These are phyloP conservation scores for Chrysanthemum makinoi DNA, from an alignment of 129 eudicot species.

Conservation along the genomic window DNA sequence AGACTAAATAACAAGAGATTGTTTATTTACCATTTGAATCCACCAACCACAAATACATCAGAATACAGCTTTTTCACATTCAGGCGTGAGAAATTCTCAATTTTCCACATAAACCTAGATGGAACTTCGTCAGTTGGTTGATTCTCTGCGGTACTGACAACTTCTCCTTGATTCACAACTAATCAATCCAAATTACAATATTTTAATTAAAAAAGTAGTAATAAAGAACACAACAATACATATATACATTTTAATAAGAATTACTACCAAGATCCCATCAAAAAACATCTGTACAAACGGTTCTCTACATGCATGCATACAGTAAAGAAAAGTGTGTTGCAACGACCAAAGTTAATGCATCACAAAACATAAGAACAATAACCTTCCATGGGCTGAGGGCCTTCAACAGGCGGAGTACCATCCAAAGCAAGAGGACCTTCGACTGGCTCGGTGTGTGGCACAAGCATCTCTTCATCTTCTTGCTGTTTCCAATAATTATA, in stretches of 20 bases:
- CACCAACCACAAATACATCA: constrained; percentile 68
- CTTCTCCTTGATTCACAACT: constrained; percentile 55
- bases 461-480: constrained; percentile 95
- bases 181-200: constrained; percentile 20
- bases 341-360: not conserved
- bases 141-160: constrained; percentile 57
- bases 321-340: constrained; percentile 2
- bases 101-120: constrained; percentile 74
- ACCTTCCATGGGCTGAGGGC: constrained; percentile 84
- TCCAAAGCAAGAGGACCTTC: constrained; percentile 41
- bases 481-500: constrained; percentile 37
- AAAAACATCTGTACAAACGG: not conserved
- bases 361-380: constrained; percentile 4
- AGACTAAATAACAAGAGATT: not conserved
- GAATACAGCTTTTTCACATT: constrained; percentile 78
- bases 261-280: not conserved
- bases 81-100: constrained; percentile 67
- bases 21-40: constrained; percentile 70
- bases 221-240: not conserved
- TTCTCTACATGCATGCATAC: constrained; percentile 9
- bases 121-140: constrained; percentile 80
- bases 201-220: not conserved
- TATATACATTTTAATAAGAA: not conserved
- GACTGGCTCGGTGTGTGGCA: constrained; percentile 59
- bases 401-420: constrained; percentile 49